Percentiles rank a stretch among this genome's conserved stretches.
Evolutionary conservation across 2,329 filamentous ascomycete species (phyloP).

Genomic region (Aureobasidium sp.): DNA sequence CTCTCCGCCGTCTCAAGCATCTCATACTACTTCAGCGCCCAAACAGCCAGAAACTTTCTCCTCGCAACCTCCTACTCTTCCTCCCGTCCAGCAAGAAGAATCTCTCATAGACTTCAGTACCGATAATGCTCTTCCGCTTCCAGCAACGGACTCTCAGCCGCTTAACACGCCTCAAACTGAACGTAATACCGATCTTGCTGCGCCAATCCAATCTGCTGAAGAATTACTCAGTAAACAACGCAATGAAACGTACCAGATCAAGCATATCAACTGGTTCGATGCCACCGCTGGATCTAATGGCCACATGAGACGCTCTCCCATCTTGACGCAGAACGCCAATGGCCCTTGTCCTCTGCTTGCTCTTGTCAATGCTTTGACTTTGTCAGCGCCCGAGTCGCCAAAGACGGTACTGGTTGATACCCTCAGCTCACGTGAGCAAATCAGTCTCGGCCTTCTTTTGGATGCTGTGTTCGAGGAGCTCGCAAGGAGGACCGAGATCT

Average conservation of each 20-base stretch:
- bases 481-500: slow-evolving; percentile 59
- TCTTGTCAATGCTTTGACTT: slow-evolving; percentile 81
- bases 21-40: not conserved
- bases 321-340: slow-evolving; percentile 87
- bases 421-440: slow-evolving; percentile 72
- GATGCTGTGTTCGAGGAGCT: slow-evolving; percentile 91
- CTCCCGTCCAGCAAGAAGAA: slow-evolving; percentile 22
- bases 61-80: slow-evolving; percentile 28
- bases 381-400: slow-evolving; percentile 65
- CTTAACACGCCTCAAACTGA: not conserved
- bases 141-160: slow-evolving; percentile 19
- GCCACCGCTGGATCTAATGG: slow-evolving; percentile 45
- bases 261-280: slow-evolving; percentile 83
- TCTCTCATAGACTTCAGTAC: slow-evolving; percentile 26
- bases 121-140: slow-evolving; percentile 27
- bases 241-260: slow-evolving; percentile 83
- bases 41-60: slow-evolving; percentile 16
- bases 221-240: slow-evolving; percentile 39
- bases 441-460: slow-evolving; percentile 76
- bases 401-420: slow-evolving; percentile 70
- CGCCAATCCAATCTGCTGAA: slow-evolving; percentile 27
- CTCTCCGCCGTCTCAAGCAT: not conserved
- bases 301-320: slow-evolving; percentile 71
- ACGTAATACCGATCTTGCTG: not conserved
- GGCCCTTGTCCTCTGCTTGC: slow-evolving; percentile 90